These are phyloP conservation scores for Candida qinlingensis DNA, from an alignment of 805 yeast species.

Conservation along the genomic window DNA sequence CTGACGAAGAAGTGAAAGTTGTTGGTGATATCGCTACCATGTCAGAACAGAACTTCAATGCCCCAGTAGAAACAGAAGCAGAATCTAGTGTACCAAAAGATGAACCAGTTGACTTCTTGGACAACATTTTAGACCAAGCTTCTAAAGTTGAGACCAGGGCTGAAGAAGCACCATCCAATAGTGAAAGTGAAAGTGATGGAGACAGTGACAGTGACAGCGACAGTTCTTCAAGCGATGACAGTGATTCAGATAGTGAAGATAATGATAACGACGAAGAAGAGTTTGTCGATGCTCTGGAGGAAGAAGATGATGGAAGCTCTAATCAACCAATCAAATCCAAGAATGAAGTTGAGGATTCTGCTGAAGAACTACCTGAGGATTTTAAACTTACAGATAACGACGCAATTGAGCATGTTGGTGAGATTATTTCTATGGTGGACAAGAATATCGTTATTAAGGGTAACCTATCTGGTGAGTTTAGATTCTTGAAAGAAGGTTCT, in stretches of 20 bases:
- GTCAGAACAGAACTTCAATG: too few species aligned
- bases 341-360: conserved; percentile 72
- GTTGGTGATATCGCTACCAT: too few species aligned
- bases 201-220: conserved; percentile 14
- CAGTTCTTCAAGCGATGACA: conserved; percentile 1
- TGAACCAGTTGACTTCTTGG: conserved; percentile 2
- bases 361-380: conserved; percentile 63
- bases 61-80: too few species aligned
- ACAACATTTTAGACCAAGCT: conserved; percentile 3
- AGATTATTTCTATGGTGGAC: conserved; percentile 63
- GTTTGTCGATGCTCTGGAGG: conserved; percentile 13
- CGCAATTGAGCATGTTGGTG: conserved; percentile 69
- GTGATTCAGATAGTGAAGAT: conserved; percentile 3
- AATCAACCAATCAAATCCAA: conserved; percentile 65
- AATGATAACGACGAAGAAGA: conserved; percentile 8
- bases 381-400: conserved; percentile 54
- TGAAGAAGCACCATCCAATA: background rate
- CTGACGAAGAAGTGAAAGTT: too few species aligned
- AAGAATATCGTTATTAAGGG: conserved; percentile 70
- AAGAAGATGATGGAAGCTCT: conserved; percentile 13
- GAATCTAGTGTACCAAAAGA: background rate
- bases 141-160: background rate
- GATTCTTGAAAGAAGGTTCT: conserved; percentile 77
- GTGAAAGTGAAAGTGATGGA: conserved; percentile 6
- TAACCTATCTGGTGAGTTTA: conserved; percentile 71